Conservation (phyloP, 2,329 filamentous ascomycete species). For the Iodosphaeria phyllophila region DNA sequence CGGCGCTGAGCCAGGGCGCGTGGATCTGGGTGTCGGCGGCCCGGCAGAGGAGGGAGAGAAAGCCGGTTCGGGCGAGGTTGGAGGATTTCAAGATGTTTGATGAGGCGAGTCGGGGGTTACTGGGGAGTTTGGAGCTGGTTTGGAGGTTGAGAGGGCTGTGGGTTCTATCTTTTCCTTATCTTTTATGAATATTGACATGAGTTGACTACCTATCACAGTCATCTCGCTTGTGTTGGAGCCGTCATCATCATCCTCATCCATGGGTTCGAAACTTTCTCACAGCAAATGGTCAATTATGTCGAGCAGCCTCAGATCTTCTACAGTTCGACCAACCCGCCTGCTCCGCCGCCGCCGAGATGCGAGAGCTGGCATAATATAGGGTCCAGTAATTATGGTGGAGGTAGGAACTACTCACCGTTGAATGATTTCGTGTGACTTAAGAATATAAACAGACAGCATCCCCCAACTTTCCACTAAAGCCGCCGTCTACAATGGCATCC, state of each 20-base stretch:
- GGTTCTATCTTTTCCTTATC: slow-evolving; percentile 2
- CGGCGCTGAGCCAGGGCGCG: slow-evolving; percentile 17
- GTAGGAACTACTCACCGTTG: too few species aligned
- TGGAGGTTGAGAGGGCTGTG: slow-evolving; percentile 17
- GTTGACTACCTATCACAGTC: slow-evolving; percentile 8
- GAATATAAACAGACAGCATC: too few species aligned
- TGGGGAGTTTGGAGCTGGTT: slow-evolving; percentile 15
- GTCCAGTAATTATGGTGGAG: too few species aligned
- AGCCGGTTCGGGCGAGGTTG: slow-evolving; percentile 12
- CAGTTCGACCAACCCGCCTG: slow-evolving; percentile 6
- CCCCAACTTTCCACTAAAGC: slow-evolving; percentile 20
- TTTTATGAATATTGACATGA: not conserved
- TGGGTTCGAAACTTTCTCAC: slow-evolving; percentile 20
- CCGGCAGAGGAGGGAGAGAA: slow-evolving; percentile 12
- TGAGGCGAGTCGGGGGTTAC: slow-evolving; percentile 17
- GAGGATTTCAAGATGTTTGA: slow-evolving; percentile 20
- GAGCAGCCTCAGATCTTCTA: slow-evolving; percentile 8
- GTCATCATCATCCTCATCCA: slow-evolving; percentile 16
- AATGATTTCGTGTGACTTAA: too few species aligned
- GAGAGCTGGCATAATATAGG: slow-evolving; percentile 16
- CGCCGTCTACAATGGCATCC: slow-evolving; percentile 18
- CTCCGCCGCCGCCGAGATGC: slow-evolving; percentile 13
- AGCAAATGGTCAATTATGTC: slow-evolving; percentile 17
- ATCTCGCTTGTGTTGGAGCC: slow-evolving; percentile 19
- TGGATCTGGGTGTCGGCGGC: slow-evolving; percentile 21